Percentiles rank a stretch among this genome's conserved stretches.
phyloP scores from a whole-genome alignment of 306 rosid genomes.

The Neltuma alba region DNA sequence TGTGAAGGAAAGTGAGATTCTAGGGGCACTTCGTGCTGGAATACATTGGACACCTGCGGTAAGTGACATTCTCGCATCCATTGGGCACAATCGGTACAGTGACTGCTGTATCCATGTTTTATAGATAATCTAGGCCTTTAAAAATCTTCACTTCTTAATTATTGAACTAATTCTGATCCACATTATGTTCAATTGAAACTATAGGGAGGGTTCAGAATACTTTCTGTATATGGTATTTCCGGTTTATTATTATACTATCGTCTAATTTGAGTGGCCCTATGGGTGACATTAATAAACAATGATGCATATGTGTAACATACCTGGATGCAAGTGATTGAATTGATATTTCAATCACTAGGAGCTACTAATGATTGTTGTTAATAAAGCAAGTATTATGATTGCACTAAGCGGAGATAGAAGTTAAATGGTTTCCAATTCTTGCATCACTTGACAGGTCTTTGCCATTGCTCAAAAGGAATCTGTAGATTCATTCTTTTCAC shows the following conservation, averaged over 20 bases:
- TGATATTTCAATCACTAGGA: constrained; percentile 25
- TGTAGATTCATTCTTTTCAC: constrained; percentile 92
- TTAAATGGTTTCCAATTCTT: constrained; percentile 27
- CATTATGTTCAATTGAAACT: constrained; percentile 16
- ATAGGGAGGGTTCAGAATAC: constrained; percentile 12
- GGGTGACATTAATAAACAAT: constrained; percentile 21
- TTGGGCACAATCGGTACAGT: constrained; percentile 1
- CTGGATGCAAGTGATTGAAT: constrained; percentile 10
- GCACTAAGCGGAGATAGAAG: neutral
- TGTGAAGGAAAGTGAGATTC: constrained; percentile 77
- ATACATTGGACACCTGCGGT: constrained; percentile 98
- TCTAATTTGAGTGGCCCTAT: constrained; percentile 3
- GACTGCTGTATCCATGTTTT: constrained; percentile 26
- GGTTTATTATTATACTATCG: constrained; percentile 18
- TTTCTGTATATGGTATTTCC: constrained; percentile 1
- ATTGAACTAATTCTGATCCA: neutral
- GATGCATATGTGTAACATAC: neutral
- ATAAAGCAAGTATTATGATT: neutral
- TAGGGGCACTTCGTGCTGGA: constrained; percentile 94
- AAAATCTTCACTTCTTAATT: neutral
- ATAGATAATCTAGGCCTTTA: constrained; percentile 22
- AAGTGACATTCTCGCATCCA: constrained; percentile 43
- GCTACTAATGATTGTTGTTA: neutral
- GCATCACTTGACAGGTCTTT: constrained; percentile 68
- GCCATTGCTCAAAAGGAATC: constrained; percentile 86